Percentiles rank a stretch among this genome's conserved stretches.
Conservation (phyloP, 495 filamentous ascomycete genomes). For the Platismatia glauca region DNA sequence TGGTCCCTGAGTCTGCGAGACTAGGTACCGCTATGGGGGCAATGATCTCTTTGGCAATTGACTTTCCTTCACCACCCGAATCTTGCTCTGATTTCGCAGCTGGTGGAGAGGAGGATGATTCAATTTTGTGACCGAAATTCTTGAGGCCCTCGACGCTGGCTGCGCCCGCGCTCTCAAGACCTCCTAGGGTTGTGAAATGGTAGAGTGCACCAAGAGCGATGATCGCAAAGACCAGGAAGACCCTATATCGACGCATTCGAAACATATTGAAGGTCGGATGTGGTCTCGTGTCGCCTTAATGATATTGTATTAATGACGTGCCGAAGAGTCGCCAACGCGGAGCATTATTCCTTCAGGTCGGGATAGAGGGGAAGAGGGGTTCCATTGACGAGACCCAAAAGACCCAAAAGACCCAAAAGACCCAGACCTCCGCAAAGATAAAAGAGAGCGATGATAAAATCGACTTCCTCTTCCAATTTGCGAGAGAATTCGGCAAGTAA, state of each 20-base stretch:
- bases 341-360: background rate
- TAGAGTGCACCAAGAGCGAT: slow-evolving; percentile 56
- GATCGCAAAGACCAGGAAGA: slow-evolving; percentile 61
- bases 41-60: slow-evolving; percentile 5
- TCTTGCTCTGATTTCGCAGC: slow-evolving; percentile 10
- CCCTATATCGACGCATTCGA: slow-evolving; percentile 66
- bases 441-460: background rate
- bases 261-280: slow-evolving; percentile 47
- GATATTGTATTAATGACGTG: too few relatives aligned
- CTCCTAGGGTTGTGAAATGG: slow-evolving; percentile 42
- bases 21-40: slow-evolving; percentile 11
- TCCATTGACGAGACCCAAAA: background rate
- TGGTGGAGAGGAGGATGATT: slow-evolving; percentile 15
- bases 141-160: slow-evolving; percentile 33
- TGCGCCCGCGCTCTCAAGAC: slow-evolving; percentile 18
- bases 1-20: slow-evolving; percentile 3
- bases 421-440: too few relatives aligned
- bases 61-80: background rate
- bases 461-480: too few relatives aligned
- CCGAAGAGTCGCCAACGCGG: background rate
- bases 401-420: too few relatives aligned
- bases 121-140: slow-evolving; percentile 21
- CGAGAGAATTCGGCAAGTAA: background rate
- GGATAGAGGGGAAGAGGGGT: background rate
- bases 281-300: slow-evolving; percentile 6